These are phyloP conservation scores for Coffea eugenioides DNA, from an alignment of 257 asterid genomes.

Conservation along the genomic window DNA sequence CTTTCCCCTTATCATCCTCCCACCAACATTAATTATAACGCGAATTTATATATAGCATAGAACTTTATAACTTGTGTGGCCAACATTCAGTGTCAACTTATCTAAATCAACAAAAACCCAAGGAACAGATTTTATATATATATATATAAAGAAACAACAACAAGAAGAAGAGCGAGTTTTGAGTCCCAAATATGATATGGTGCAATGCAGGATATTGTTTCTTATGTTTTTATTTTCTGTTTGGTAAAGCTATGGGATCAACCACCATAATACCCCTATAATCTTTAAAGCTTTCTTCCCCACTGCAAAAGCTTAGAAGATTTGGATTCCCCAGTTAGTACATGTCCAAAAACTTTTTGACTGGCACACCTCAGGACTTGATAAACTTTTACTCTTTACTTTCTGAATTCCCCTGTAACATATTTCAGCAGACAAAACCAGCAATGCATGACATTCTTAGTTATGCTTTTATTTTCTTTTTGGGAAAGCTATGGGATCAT, in stretches of 20 bases:
- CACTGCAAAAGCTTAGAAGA: not conserved
- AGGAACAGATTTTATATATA: no score
- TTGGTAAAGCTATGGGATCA: not conserved
- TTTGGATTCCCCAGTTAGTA: not conserved
- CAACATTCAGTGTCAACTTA: not conserved
- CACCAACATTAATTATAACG: constrained; percentile 36
- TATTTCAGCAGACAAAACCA: not conserved
- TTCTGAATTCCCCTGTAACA: no score
- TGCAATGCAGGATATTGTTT: not conserved
- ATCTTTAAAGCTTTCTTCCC: constrained; percentile 2
- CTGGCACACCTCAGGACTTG: constrained; percentile 1
- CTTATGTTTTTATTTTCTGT: not conserved
- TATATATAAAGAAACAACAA: not conserved
- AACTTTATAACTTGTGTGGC: not conserved
- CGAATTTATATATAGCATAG: not conserved
- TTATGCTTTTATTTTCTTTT: not conserved
- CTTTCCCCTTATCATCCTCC: constrained; percentile 46
- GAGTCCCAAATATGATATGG: not conserved
- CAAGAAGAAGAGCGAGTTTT: not conserved
- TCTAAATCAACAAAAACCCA: not conserved
- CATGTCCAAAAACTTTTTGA: not conserved
- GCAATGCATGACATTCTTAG: not conserved
- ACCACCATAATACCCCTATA: not conserved
- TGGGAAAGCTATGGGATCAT: not conserved
- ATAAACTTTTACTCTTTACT: not conserved